A percentile compares a stretch with the other conserved stretches of the same genome.
phyloP scores from a whole-genome alignment of 352 stramenopile species.

The Pythium myriotylum region DNA sequence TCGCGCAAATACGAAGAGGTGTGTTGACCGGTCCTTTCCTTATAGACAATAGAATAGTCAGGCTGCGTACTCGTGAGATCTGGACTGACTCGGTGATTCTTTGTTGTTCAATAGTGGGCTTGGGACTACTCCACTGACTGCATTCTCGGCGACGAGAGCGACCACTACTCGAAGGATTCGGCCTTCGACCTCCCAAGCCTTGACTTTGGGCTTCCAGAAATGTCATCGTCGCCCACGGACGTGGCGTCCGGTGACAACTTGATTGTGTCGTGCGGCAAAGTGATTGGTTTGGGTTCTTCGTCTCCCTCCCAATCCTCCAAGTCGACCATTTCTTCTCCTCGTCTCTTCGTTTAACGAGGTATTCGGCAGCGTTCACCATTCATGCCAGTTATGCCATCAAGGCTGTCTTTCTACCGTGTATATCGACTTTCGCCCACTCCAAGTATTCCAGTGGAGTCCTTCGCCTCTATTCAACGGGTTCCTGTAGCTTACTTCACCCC shows the following conservation, averaged over 20 bases:
- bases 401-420: neutral
- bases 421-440: neutral
- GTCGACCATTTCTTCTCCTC: constrained; percentile 10
- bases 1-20: constrained; percentile 66
- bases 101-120: constrained; percentile 24
- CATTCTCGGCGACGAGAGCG: constrained; percentile 65
- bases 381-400: neutral
- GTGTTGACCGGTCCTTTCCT: constrained; percentile 18
- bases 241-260: constrained; percentile 56
- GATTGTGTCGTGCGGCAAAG: constrained; percentile 41
- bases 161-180: constrained; percentile 65
- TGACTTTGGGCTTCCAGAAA: constrained; percentile 47
- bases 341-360: constrained; percentile 18
- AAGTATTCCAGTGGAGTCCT: too few species aligned
- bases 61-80: neutral
- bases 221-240: constrained; percentile 73
- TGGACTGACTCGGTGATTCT: constrained; percentile 12
- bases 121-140: constrained; percentile 71
- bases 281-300: constrained; percentile 26
- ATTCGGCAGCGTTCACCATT: neutral
- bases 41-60: constrained; percentile 21
- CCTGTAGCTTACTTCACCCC: neutral
- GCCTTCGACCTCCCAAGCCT: constrained; percentile 27
- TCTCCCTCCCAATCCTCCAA: constrained; percentile 16
- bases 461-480: too few species aligned